phyloP scores from a whole-genome alignment of 2,329 filamentous ascomycete species.

The Fusarium nelsonii region DNA sequence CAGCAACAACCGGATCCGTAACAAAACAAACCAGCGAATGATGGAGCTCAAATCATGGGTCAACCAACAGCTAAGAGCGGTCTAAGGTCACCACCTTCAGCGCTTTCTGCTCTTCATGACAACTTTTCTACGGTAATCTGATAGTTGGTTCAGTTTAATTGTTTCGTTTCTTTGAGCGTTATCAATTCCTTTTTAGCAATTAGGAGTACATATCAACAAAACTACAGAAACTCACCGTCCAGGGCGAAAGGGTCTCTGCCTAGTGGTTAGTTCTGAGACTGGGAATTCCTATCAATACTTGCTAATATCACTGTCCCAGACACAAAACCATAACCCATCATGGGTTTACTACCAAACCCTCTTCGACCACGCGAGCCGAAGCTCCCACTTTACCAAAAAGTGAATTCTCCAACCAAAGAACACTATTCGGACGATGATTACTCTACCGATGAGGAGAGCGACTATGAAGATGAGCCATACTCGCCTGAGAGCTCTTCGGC shows the following conservation, averaged over 20 bases:
- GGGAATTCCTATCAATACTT: conserved; percentile 16
- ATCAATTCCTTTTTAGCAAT: neutral
- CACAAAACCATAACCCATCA: conserved; percentile 48
- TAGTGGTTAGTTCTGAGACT: conserved; percentile 23
- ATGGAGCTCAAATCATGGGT: conserved; percentile 31
- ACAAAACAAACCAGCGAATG: conserved; percentile 47
- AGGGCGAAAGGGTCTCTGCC: conserved; percentile 22
- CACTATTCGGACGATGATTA: conserved; percentile 64
- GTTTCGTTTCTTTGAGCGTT: neutral
- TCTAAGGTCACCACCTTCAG: conserved; percentile 1
- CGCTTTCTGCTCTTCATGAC: conserved; percentile 3
- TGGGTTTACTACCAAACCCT: conserved; percentile 64
- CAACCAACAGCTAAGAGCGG: conserved; percentile 17
- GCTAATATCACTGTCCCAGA: conserved; percentile 20
- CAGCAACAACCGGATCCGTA: conserved; percentile 42
- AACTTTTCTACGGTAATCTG: neutral
- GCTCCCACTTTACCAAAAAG: conserved; percentile 65
- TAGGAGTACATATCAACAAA: neutral
- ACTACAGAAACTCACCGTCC: conserved; percentile 21
- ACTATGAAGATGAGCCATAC: conserved; percentile 59
- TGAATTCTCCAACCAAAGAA: conserved; percentile 60
- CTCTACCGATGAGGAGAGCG: conserved; percentile 61
- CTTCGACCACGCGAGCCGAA: conserved; percentile 61
- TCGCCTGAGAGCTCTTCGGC: conserved; percentile 58
- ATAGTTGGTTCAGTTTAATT: neutral